Percentiles rank a stretch among this genome's conserved stretches.
Evolutionary conservation across 148 eudicot genomes (phyloP).

Genomic region (Chenopodium quinoa): DNA sequence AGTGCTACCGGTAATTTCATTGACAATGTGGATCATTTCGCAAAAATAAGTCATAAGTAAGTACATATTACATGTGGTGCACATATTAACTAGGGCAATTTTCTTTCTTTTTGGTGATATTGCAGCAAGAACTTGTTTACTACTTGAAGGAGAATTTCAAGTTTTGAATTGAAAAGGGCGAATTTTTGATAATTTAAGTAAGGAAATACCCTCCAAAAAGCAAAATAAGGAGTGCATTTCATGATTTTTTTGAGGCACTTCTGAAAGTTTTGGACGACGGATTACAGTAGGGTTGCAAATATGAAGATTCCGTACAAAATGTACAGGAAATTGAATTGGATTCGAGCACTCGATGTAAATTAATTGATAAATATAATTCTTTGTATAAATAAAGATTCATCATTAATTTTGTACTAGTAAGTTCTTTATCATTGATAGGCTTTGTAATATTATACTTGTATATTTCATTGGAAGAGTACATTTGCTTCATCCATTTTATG

Average conservation of each 20-base stretch:
- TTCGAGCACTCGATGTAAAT: conserved; percentile 11
- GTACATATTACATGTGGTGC: neutral
- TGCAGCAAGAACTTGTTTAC: conserved; percentile 93
- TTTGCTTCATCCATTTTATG: no score
- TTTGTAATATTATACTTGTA: no score
- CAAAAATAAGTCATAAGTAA: no score
- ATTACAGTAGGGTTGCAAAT: conserved; percentile 10
- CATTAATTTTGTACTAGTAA: neutral
- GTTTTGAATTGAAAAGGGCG: conserved; percentile 39
- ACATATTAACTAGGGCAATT: neutral
- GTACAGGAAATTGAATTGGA: conserved; percentile 10
- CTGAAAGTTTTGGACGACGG: neutral
- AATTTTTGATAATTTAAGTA: neutral
- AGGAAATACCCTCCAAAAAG: neutral
- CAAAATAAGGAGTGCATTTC: neutral
- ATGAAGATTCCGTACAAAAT: conserved; percentile 21
- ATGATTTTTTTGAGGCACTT: conserved; percentile 2
- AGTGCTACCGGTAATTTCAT: neutral
- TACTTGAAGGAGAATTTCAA: conserved; percentile 85
- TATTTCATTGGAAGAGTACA: no score
- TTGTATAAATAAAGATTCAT: conserved; percentile 9
- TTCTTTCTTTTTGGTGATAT: neutral
- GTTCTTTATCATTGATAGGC: neutral
- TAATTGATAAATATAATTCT: neutral
- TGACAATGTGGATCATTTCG: neutral